Conservation (phyloP, 805 yeast genomes). For the Pichia rugopelliculosa region DNA sequence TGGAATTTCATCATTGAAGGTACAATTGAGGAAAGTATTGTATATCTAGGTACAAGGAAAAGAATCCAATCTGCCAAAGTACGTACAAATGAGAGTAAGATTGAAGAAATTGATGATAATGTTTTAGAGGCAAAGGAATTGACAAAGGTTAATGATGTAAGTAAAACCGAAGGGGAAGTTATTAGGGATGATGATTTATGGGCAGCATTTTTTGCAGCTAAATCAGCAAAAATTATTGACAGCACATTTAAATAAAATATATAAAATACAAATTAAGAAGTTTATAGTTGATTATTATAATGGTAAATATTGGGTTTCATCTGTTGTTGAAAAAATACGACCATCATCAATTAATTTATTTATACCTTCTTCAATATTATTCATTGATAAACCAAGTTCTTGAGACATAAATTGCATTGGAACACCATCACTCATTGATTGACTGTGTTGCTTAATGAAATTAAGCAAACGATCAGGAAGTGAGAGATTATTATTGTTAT, state of each 20-base stretch:
- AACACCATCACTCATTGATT: conserved; percentile 68
- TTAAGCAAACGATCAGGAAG: conserved; percentile 33
- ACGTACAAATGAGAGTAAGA: conserved; percentile 14
- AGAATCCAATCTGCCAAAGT: conserved; percentile 38
- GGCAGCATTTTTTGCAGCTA: conserved; percentile 48
- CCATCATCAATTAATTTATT: conserved; percentile 58
- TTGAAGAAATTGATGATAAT: conserved; percentile 11
- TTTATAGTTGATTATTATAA: conserved; percentile 25
- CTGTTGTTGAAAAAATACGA: conserved; percentile 59
- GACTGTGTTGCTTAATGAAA: conserved; percentile 44
- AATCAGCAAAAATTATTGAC: conserved; percentile 19
- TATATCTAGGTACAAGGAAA: conserved; percentile 56
- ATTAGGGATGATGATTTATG: conserved; percentile 50
- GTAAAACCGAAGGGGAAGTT: conserved; percentile 5
- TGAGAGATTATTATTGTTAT: conserved; percentile 1
- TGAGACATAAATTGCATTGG: conserved; percentile 57
- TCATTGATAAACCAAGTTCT: conserved; percentile 41
- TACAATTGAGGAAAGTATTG: conserved; percentile 85
- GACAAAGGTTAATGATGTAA: conserved; percentile 33
- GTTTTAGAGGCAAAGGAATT: conserved; percentile 36
- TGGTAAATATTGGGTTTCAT: conserved; percentile 55
- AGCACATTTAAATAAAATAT: conserved; percentile 14
- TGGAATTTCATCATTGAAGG: conserved; percentile 86
- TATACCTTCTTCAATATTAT: conserved; percentile 43
- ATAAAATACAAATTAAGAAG: conserved; percentile 5